Conservation (phyloP, 495 filamentous ascomycete genomes). For the Collariella sp. region DNA sequence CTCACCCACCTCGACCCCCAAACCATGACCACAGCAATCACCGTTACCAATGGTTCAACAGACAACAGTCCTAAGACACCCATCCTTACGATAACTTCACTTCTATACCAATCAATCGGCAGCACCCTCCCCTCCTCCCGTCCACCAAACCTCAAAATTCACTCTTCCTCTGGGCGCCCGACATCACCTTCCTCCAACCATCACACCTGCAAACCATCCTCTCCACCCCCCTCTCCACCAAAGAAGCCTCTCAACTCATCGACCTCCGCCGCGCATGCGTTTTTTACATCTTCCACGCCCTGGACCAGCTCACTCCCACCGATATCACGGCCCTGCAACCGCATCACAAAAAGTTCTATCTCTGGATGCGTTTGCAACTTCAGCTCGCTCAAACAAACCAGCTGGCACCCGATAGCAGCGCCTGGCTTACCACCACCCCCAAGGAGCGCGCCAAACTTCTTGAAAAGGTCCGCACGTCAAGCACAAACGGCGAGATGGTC, state of each 20-base stretch:
- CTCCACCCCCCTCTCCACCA: constrained; percentile 13
- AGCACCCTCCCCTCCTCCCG: constrained; percentile 5
- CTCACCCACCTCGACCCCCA: constrained; percentile 18
- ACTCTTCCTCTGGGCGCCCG: constrained; percentile 28
- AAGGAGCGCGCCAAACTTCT: constrained; percentile 10
- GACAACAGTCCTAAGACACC: background rate
- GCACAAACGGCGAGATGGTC: constrained; percentile 26
- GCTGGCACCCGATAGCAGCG: constrained; percentile 18
- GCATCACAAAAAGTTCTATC: constrained; percentile 27
- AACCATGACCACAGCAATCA: constrained; percentile 14
- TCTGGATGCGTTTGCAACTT: constrained; percentile 26
- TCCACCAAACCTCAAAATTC: no score
- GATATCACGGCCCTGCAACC: constrained; percentile 16
- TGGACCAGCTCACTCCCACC: constrained; percentile 10
- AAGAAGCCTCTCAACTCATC: constrained; percentile 19
- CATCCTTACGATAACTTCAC: constrained; percentile 18
- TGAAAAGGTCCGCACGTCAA: constrained; percentile 12
- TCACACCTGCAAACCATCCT: constrained; percentile 16
- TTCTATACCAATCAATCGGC: constrained; percentile 25
- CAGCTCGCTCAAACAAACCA: constrained; percentile 19
- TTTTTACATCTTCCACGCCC: constrained; percentile 22
- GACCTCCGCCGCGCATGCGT: constrained; percentile 24
- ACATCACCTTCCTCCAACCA: constrained; percentile 19
- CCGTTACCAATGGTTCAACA: constrained; percentile 7
- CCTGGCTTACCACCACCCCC: constrained; percentile 6